Conservation (phyloP, 1,139 yeast species). For the Hansenula sp. region DNA sequence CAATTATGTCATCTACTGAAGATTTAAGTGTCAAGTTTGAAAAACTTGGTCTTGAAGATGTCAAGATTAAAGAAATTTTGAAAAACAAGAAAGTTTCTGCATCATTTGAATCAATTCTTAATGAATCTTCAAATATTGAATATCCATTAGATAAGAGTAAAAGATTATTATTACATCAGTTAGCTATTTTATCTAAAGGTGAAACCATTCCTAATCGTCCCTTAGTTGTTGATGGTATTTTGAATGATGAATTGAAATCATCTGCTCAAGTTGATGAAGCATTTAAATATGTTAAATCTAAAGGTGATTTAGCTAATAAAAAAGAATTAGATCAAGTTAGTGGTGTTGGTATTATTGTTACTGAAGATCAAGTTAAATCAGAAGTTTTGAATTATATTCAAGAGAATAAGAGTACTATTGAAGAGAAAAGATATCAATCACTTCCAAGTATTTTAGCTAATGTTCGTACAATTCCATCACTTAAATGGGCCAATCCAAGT, state of each 20-base stretch:
- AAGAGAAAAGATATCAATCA: constrained; percentile 66
- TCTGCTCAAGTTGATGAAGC: constrained; percentile 78
- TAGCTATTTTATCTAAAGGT: constrained; percentile 64
- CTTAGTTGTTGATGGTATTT: constrained; percentile 54
- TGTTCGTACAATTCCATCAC: constrained; percentile 63
- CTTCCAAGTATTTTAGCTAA: constrained; percentile 76
- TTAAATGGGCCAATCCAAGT: constrained; percentile 92
- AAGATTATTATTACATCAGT: constrained; percentile 64
- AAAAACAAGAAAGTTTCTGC: constrained; percentile 82
- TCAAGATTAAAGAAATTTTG: constrained; percentile 65
- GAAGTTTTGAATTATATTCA: constrained; percentile 59
- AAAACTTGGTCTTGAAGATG: constrained; percentile 65
- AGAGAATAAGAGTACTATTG: constrained; percentile 52
- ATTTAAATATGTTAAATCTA: constrained; percentile 57
- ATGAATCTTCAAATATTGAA: constrained; percentile 31
- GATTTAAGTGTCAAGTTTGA: constrained; percentile 44
- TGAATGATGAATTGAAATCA: constrained; percentile 59
- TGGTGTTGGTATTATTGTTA: constrained; percentile 79
- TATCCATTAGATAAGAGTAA: constrained; percentile 42
- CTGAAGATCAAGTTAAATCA: constrained; percentile 56
- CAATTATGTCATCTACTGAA: constrained; percentile 30
- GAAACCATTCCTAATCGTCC: constrained; percentile 36
- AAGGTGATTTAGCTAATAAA: constrained; percentile 35
- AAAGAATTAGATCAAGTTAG: constrained; percentile 54
- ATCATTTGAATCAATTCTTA: constrained; percentile 58